Conservation (phyloP, 1,139 yeast species). For the Candida sp. region DNA sequence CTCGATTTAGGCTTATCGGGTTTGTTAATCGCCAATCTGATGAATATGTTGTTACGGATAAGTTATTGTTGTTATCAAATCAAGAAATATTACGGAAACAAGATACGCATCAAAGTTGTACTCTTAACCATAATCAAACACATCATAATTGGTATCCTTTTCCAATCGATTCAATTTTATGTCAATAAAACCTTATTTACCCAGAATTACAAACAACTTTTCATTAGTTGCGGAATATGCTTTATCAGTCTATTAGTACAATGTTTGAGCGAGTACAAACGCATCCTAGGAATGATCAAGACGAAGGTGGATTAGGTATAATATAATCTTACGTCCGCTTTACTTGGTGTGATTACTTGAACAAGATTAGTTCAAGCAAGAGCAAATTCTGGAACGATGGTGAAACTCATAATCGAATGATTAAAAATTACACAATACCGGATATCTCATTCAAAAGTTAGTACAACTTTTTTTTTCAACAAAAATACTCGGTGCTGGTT, state of each 20-base stretch:
- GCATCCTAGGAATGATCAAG: background rate
- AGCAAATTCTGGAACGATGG: no score
- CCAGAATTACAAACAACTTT: background rate
- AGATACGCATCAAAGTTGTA: background rate
- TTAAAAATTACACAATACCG: no score
- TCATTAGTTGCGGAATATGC: constrained; percentile 9
- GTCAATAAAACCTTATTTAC: background rate
- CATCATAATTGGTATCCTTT: background rate
- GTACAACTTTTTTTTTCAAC: no score
- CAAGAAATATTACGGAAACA: constrained; percentile 14
- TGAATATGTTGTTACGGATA: constrained; percentile 65
- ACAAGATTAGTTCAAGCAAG: no score
- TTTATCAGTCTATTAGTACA: constrained; percentile 6
- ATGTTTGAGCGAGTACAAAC: background rate
- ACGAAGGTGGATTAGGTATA: constrained; percentile 12
- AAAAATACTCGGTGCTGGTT: no score
- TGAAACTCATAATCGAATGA: no score
- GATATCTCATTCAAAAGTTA: no score
- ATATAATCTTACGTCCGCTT: no score
- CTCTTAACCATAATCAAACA: background rate
- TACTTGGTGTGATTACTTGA: no score
- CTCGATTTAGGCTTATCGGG: constrained; percentile 53
- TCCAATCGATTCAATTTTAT: background rate
- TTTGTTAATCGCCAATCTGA: constrained; percentile 54
- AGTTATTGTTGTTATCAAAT: constrained; percentile 48